Evolutionary conservation across 805 yeast species (phyloP).

Genomic region (Kazachstania bromeliacearum): DNA sequence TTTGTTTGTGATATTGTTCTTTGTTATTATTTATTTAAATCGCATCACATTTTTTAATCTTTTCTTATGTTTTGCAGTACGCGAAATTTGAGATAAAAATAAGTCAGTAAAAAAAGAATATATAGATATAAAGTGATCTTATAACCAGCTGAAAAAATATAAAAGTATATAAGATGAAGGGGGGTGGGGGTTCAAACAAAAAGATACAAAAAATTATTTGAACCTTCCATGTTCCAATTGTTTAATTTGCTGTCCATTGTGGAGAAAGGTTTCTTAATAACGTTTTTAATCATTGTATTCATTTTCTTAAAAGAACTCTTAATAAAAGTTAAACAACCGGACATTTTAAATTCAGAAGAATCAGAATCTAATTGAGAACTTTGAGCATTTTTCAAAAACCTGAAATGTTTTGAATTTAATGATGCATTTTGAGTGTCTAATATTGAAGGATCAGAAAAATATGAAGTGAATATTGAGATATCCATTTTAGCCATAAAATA

Average conservation of each 20-base stretch:
- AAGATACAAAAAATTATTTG: slow-evolving; percentile 1
- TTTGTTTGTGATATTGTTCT: too few species aligned
- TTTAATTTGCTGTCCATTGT: background rate
- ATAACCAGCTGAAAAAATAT: background rate
- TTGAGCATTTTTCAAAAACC: background rate
- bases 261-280: background rate
- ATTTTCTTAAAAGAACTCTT: background rate
- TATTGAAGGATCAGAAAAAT: background rate
- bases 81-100: too few species aligned
- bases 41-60: too few species aligned
- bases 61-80: too few species aligned
- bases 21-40: too few species aligned
- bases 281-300: background rate
- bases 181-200: background rate
- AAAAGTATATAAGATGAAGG: background rate
- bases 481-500: background rate
- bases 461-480: background rate
- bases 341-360: background rate
- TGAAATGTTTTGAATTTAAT: too few species aligned
- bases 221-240: slow-evolving; percentile 3
- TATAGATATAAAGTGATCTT: background rate
- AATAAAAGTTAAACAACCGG: background rate
- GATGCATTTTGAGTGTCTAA: too few species aligned
- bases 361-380: background rate
- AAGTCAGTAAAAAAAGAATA: background rate